Base-by-base conservation (phyloP, 225 moss, liverwort and hornwort genomes). In the Physcomitrium patens region DNA sequence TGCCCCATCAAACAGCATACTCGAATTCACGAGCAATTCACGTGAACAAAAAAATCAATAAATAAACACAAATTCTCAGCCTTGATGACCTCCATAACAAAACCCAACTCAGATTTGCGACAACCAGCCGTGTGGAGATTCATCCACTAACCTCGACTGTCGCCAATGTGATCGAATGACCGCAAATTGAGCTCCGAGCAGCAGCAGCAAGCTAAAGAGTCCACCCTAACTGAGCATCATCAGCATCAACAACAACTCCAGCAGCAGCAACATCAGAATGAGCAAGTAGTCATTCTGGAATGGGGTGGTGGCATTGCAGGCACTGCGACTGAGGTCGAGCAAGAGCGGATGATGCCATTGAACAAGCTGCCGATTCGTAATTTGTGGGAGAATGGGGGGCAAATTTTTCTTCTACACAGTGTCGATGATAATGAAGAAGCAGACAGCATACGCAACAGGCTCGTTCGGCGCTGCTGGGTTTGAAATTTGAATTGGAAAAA, bases 61-160 rank as follows among this genome's bases (percentile, higher is more conserved):
- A 55, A 48, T 17, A 57, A 17, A 41, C 48, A 58, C 64, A 19
- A 46, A 71, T 55, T 47, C 2, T 63, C 24, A 45, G 27, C 15
- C 63, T 53, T 14, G 12, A 63, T 17, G 19, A 51, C 12, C 28
- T 54, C 26, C 53, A 45, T 37, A 7, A 37, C 7, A 77, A 27
- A 27, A 44, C 55, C 54, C 11, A 37, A 56, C 17, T 23, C 14
- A 17, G 47, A 71, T 2, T 4, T 8, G 31, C 17, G 26, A 61
- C 18, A 20, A 20, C 1, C 49, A 49, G 15, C 49, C 8, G 15
- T 12, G 12, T 20, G 12, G 50, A 42, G 50, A 1, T n/a, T 16
- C 15, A 28, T 18, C 45, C 23, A 58, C 71, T 78, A 23, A 78
- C 77, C 77, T 65, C 47, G n/a, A 55, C 12, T 45, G 17, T 6